Conservation (phyloP, 257 asterid genomes). For the Salvia hispanica region DNA sequence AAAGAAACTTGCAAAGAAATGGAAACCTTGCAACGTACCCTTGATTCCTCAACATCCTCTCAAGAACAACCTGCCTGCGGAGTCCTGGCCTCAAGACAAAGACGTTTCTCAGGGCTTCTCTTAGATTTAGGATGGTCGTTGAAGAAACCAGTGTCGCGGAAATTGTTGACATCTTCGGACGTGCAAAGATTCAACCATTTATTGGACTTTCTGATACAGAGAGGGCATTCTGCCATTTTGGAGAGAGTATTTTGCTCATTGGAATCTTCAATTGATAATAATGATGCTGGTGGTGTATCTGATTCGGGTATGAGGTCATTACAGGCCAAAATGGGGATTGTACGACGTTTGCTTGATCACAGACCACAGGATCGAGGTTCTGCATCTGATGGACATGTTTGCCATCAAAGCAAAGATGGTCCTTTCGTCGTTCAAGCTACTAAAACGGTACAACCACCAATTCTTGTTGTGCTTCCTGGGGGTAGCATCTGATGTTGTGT, state of each 20-base stretch:
- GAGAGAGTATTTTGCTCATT: slow-evolving; percentile 50
- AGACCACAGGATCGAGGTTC: slow-evolving; percentile 33
- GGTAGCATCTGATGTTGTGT: background rate
- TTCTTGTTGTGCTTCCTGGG: background rate
- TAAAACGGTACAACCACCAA: slow-evolving; percentile 40
- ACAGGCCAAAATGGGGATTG: slow-evolving; percentile 45
- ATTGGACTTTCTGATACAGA: slow-evolving; percentile 54
- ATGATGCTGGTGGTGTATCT: slow-evolving; percentile 40
- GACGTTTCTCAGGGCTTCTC: slow-evolving; percentile 52
- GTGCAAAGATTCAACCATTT: slow-evolving; percentile 56
- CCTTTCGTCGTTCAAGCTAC: slow-evolving; percentile 25
- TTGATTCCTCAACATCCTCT: slow-evolving; percentile 36
- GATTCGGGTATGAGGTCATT: slow-evolving; percentile 52
- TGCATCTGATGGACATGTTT: slow-evolving; percentile 26
- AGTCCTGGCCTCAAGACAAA: slow-evolving; percentile 45
- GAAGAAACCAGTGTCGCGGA: slow-evolving; percentile 53
- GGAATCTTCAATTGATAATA: slow-evolving; percentile 39
- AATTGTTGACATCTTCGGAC: slow-evolving; percentile 42
- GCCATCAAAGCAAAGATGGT: slow-evolving; percentile 30
- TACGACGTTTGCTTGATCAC: slow-evolving; percentile 39
- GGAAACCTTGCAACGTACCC: slow-evolving; percentile 56
- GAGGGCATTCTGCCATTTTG: slow-evolving; percentile 51
- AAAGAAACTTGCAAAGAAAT: slow-evolving; percentile 78
- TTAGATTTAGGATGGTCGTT: slow-evolving; percentile 82
- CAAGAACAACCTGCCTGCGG: slow-evolving; percentile 44